A percentile compares a stretch with the other conserved stretches of the same genome.
Evolutionary conservation across 192 early-diverging fungal genomes (phyloP).

Genomic region (Dimargaris xerosporica): DNA sequence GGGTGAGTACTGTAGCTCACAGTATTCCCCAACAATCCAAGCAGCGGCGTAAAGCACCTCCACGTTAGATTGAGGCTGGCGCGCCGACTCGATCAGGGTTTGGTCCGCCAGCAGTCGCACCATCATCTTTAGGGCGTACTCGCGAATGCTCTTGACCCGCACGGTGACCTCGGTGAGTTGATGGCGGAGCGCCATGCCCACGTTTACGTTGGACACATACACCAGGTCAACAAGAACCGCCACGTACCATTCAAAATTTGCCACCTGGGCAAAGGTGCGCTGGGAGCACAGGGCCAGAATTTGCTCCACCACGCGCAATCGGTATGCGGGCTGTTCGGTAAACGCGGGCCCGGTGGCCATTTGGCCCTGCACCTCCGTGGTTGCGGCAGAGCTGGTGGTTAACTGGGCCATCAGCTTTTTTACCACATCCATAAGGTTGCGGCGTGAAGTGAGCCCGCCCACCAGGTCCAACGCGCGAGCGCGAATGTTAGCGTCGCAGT

Average conservation of each 20-base stretch:
- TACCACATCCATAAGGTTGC: constrained; percentile 66
- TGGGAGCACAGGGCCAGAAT: constrained; percentile 71
- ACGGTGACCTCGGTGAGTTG: constrained; percentile 83
- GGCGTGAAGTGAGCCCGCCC: constrained; percentile 66
- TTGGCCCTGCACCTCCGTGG: constrained; percentile 15
- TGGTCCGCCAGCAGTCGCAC: constrained; percentile 51
- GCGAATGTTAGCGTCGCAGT: constrained; percentile 83
- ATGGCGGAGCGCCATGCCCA: constrained; percentile 46
- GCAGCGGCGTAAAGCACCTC: constrained; percentile 73
- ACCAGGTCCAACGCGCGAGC: constrained; percentile 76
- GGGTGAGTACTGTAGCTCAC: constrained; percentile 26
- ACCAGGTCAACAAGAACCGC: constrained; percentile 63
- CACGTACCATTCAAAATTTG: constrained; percentile 95
- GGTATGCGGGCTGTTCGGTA: constrained; percentile 39
- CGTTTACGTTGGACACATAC: constrained; percentile 56
- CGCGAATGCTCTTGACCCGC: constrained; percentile 69
- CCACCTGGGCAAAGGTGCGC: constrained; percentile 68
- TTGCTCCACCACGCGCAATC: constrained; percentile 60
- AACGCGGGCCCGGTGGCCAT: constrained; percentile 19
- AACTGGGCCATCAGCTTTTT: constrained; percentile 72
- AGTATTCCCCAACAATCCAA: constrained; percentile 86
- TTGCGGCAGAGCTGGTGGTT: constrained; percentile 6
- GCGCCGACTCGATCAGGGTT: constrained; percentile 38
- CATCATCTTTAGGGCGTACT: constrained; percentile 61
- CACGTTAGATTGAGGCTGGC: constrained; percentile 42